Conservation (phyloP, 2,329 filamentous ascomycete genomes). For the Calonectria montana region DNA sequence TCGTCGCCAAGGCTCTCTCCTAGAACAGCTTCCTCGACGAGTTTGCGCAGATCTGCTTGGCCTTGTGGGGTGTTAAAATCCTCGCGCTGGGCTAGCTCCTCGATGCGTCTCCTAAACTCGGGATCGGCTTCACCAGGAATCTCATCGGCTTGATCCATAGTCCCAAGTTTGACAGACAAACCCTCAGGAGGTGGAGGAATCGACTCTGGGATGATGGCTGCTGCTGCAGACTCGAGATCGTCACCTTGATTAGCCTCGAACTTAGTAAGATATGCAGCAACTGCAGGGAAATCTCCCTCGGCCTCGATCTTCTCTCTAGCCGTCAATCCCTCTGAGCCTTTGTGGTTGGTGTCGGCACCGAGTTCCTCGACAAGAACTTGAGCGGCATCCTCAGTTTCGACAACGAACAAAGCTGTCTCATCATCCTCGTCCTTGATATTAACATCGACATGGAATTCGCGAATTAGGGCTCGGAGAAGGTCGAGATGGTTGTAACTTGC, state of each 20-base stretch:
- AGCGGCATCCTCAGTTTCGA: conserved; percentile 83
- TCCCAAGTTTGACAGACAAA: conserved; percentile 81
- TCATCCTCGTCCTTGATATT: conserved; percentile 90
- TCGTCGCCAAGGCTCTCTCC: conserved; percentile 73
- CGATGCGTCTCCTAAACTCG: conserved; percentile 86
- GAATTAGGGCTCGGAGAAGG: conserved; percentile 80
- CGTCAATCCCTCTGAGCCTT: conserved; percentile 80
- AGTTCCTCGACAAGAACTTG: conserved; percentile 86
- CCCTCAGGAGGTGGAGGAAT: conserved; percentile 79
- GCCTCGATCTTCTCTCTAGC: conserved; percentile 79
- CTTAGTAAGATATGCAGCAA: conserved; percentile 32
- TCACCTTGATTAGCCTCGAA: conserved; percentile 40
- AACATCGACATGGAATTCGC: conserved; percentile 80
- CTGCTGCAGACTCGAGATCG: conserved; percentile 45
- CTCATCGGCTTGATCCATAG: conserved; percentile 73
- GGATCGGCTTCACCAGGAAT: conserved; percentile 77
- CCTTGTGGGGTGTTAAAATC: conserved; percentile 86
- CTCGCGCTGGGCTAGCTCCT: conserved; percentile 84
- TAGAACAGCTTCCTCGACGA: conserved; percentile 84
- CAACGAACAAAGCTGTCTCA: conserved; percentile 95
- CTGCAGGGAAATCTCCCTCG: conserved; percentile 38
- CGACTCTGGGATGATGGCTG: conserved; percentile 45
- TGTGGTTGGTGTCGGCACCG: conserved; percentile 72
- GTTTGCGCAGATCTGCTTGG: conserved; percentile 80
- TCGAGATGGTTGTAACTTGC: conserved; percentile 90